Evolutionary conservation across 176 grass and related monocot genomes (phyloP), one percentile per base, ranked within the genome.

Genomic region (Zoysia pacifica): DNA sequence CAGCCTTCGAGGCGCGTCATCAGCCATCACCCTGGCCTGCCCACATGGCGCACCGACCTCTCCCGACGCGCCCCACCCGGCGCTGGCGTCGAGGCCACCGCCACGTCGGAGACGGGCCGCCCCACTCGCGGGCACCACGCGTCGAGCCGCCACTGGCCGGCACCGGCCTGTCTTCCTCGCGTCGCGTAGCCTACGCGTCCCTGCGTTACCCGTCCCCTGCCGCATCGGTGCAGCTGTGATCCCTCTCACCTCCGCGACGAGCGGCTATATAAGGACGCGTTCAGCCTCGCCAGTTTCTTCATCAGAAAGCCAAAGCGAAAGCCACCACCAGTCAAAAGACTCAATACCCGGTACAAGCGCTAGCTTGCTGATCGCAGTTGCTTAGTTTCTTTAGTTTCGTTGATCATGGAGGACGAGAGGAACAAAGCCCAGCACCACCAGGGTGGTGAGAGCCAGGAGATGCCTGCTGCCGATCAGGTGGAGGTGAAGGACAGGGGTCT

Each of bases 401-500:
- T 70, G 52, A 76, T 53, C 73, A 94, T 93, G 92, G 88, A 87
- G 86, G 95, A 90, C 1, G 90, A 94, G 71, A 86, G 86, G 86
- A 89, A 65, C 82, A 82, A 28, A 28, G 28, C 60, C 78, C 88
- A 91, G 64, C 19, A 45, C 42, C 65, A 77, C 75, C 82, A 83
- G 56, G 55, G 67, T 40, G 69, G 14, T 10, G 79, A 83, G 76
- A 80, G 16, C 65, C 70, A 90, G 51, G 58, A 82, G 80, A 66
- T 14, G 40, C 28, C 28, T 28, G n/a, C 15, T 9, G 74, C 46
- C 13, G 83, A 84, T 4, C 80, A 90, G 84, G 72, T 78, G 75
- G 92, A 93, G 86, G 88, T 94, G 73, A 87, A 89, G 60, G 87
- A 90, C 41, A 89, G 92, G 79, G 90, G 95, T 0, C 19, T 98